Evolutionary conservation across 768 basidiomycete species (phyloP), one percentile per base, ranked within the genome.

Genomic region (Mycena haematopus): DNA sequence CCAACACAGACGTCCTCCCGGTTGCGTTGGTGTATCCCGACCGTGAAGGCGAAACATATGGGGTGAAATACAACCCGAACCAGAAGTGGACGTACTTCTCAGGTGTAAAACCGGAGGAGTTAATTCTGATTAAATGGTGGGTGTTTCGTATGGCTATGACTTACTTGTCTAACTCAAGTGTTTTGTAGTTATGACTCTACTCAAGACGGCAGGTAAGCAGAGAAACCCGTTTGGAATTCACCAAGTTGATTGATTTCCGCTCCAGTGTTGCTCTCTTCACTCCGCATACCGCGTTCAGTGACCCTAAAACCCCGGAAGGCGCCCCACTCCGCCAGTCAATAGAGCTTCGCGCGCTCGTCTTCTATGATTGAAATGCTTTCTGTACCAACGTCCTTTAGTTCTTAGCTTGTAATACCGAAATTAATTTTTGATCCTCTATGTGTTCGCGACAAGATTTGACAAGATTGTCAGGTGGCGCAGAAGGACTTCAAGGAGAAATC

Each of bases 81-180:
- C 82, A 86, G 59, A 77, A 74, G 65, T 87, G 85, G 85, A 82
- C 81, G 65, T 86, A 84, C n/a, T 65, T 65, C 50, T 56, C 54
- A 3, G 58, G 50, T 10, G 58, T 65, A 8, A 56, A 47, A 6
- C 58, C 58, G 9, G 63, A 65, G 1, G 63, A 65, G 21, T 8
- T 56, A 4, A 57, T 63, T 38, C 49, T 65, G 24, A 60, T 75
- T 82, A 60, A 85, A 82, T 78, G 84, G 85, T 86, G 65, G 55
- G 82, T 49, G 45, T 3, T 45, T 24, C 29, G 17, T 27, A 6
- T 15, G n/a, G n/a, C n/a, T n/a, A 33, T 29, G 2, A 24, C 25
- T 21, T 6, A 2, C 17, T n/a, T 2, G 6, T 1, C 35, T 19
- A 3, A 15, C 19, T 38, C 13, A 50, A 11, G 36, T 3, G 1